Evolutionary conservation across 73 alveolate genomes (phyloP).

Genomic region (Paramecium caudatum): DNA sequence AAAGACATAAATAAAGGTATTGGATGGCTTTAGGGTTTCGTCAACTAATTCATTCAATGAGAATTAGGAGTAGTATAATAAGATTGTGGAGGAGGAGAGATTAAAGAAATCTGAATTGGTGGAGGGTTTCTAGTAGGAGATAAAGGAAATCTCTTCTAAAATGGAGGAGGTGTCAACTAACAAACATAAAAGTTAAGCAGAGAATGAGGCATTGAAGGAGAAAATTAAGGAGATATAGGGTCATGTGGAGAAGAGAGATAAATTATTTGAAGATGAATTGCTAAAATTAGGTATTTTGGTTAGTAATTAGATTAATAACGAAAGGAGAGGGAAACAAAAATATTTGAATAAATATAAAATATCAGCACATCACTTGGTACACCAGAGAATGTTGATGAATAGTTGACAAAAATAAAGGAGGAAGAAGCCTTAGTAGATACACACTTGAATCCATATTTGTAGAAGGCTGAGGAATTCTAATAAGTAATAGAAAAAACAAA

Average conservation of each 20-base stretch:
- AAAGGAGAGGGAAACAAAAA: constrained; percentile 51
- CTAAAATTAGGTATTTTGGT: neutral
- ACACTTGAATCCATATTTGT: constrained; percentile 45
- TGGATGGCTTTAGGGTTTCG: neutral
- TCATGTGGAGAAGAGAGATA: constrained; percentile 57
- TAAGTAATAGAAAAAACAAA: constrained; percentile 32
- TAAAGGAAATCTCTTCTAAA: neutral
- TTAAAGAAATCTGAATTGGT: constrained; percentile 17
- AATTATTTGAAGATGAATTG: constrained; percentile 49
- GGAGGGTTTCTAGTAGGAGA: constrained; percentile 38
- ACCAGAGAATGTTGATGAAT: constrained; percentile 18
- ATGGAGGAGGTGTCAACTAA: neutral
- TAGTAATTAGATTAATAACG: neutral
- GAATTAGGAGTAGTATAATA: neutral
- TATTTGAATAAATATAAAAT: neutral
- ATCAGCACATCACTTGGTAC: neutral
- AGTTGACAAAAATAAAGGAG: neutral
- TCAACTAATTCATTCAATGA: neutral
- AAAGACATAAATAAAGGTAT: constrained; percentile 21
- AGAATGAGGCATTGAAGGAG: constrained; percentile 19
- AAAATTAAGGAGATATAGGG: constrained; percentile 18
- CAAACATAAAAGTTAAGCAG: neutral
- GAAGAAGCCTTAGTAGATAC: constrained; percentile 63
- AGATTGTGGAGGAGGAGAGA: constrained; percentile 39
- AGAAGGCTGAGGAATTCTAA: constrained; percentile 9